A percentile compares a stretch with the other conserved stretches of the same genome.
phyloP scores from a whole-genome alignment of 2,329 filamentous ascomycete species.

The Aotearoamyces nothofagi region DNA sequence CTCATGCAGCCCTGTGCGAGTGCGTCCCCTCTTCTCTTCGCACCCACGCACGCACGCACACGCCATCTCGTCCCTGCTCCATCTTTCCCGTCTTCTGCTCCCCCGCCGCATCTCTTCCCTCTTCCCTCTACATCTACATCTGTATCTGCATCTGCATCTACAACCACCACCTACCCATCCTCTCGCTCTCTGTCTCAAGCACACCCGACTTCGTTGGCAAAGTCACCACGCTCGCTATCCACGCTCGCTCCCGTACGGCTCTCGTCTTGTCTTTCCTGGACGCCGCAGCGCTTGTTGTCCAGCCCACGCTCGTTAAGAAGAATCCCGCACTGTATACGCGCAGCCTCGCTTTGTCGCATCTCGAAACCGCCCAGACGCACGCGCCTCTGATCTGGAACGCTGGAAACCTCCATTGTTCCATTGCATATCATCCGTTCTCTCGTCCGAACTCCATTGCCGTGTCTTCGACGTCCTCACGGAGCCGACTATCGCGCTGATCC shows the following conservation, averaged over 20 bases:
- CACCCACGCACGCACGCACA: no score
- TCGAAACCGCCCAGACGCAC: not conserved
- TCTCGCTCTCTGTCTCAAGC: no score
- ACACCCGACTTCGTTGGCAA: conserved; percentile 3
- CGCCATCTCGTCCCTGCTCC: no score
- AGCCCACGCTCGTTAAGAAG: not conserved
- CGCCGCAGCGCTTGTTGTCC: not conserved
- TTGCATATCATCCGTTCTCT: not conserved
- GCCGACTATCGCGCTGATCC: no score
- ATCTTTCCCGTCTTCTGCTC: no score
- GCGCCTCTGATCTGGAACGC: not conserved
- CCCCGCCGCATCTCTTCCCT: no score
- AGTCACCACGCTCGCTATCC: not conserved
- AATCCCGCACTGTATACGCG: not conserved
- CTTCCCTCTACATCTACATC: no score
- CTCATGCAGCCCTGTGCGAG: no score
- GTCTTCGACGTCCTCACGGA: not conserved
- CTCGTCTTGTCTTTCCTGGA: not conserved
- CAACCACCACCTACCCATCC: no score
- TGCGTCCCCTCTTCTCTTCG: no score
- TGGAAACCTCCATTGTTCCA: not conserved
- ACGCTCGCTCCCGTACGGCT: not conserved
- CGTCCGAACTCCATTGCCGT: not conserved
- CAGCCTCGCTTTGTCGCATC: not conserved
- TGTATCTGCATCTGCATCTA: no score